Evolutionary conservation across 1,139 yeast species (phyloP).

Genomic region (Zygotorulaspora mrakii): DNA sequence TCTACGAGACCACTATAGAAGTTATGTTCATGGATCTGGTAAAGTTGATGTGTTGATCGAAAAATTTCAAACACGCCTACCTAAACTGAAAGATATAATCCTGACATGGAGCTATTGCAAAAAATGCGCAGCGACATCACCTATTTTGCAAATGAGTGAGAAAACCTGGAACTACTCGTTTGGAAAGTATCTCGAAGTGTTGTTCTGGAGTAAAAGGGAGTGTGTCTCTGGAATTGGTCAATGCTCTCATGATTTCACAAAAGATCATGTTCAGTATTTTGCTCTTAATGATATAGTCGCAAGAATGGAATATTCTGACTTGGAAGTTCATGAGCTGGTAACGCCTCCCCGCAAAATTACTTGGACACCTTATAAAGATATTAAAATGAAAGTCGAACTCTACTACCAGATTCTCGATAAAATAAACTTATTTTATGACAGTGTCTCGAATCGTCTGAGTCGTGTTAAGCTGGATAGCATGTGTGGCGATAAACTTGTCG

Average conservation of each 20-base stretch:
- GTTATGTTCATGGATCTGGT: slow-evolving; percentile 86
- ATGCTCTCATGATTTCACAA: slow-evolving; percentile 77
- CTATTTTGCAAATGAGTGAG: slow-evolving; percentile 81
- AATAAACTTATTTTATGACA: slow-evolving; percentile 60
- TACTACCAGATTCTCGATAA: slow-evolving; percentile 53
- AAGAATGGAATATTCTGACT: slow-evolving; percentile 67
- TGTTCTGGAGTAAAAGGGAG: slow-evolving; percentile 65
- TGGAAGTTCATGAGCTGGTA: slow-evolving; percentile 72
- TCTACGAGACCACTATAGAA: slow-evolving; percentile 71
- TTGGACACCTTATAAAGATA: slow-evolving; percentile 72
- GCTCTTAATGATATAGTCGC: slow-evolving; percentile 79
- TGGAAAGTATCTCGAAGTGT: slow-evolving; percentile 85
- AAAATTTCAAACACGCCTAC: slow-evolving; percentile 50
- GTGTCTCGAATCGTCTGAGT: slow-evolving; percentile 66
- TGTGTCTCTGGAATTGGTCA: slow-evolving; percentile 47
- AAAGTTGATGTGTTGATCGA: slow-evolving; percentile 77
- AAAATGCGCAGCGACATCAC: slow-evolving; percentile 69
- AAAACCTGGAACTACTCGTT: slow-evolving; percentile 87
- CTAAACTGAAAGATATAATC: slow-evolving; percentile 63
- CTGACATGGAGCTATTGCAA: slow-evolving; percentile 93
- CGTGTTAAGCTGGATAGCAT: slow-evolving; percentile 78
- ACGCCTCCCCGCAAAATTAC: slow-evolving; percentile 70
- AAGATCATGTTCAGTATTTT: slow-evolving; percentile 78
- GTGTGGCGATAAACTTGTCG: slow-evolving; percentile 65
- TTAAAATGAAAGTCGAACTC: slow-evolving; percentile 63